Conservation (phyloP, 83 land plant genomes). For the Picea abies region DNA sequence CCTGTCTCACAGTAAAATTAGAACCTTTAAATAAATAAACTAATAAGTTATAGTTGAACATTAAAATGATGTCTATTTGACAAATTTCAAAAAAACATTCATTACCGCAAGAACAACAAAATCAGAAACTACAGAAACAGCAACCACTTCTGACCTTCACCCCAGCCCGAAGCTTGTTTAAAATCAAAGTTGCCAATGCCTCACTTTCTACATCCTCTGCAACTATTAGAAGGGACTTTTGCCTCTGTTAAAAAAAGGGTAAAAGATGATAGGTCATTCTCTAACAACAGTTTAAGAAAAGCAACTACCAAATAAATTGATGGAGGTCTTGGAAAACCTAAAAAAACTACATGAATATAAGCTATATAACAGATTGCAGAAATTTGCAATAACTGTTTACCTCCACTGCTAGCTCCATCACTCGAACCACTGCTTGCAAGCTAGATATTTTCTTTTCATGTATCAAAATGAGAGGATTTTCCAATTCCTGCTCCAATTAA, state of each 20-base stretch:
- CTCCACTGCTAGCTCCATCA: conserved; percentile 42
- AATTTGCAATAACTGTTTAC: conserved; percentile 19
- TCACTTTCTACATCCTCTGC: conserved; percentile 67
- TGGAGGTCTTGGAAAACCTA: not conserved
- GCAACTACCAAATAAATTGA: not conserved
- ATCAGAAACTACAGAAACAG: not conserved
- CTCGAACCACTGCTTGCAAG: conserved; percentile 41
- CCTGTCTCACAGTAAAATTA: not conserved
- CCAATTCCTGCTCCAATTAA: conserved; percentile 42
- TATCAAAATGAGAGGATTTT: conserved; percentile 51
- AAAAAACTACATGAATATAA: not conserved
- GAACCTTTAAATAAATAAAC: not conserved
- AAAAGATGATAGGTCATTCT: not conserved
- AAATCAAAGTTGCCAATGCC: conserved; percentile 45
- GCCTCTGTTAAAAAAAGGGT: conserved; percentile 26
- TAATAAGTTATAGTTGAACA: not conserved
- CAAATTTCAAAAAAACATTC: not conserved
- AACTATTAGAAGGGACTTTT: conserved; percentile 53
- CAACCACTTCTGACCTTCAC: conserved; percentile 31
- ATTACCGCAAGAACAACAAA: not conserved
- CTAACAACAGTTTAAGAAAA: not conserved
- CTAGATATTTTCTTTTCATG: conserved; percentile 52
- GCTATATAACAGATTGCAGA: not conserved
- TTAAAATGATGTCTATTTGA: too few relatives aligned
- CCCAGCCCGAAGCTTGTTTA: conserved; percentile 59